A percentile compares a stretch with the other conserved stretches of the same genome.
phyloP scores from a whole-genome alignment of 768 basidiomycete species.

The Boletus rubescentipes region DNA sequence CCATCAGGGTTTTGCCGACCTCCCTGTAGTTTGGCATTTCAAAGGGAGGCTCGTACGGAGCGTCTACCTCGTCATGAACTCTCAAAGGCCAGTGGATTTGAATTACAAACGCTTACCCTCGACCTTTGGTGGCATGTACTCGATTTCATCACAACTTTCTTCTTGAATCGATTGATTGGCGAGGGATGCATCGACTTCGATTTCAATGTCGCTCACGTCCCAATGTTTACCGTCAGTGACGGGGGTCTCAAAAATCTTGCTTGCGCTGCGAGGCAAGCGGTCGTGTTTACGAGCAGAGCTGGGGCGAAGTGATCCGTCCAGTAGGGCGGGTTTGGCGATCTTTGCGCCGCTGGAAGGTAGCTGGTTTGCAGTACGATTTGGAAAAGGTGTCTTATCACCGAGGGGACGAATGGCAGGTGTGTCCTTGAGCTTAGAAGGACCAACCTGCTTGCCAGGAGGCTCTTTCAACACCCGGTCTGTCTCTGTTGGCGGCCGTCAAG shows the following conservation, averaged over 20 bases:
- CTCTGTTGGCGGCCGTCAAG: slow-evolving; percentile 12
- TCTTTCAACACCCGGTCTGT: slow-evolving; percentile 22
- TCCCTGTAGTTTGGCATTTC: slow-evolving; percentile 50
- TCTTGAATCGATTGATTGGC: slow-evolving; percentile 27
- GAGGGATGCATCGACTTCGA: slow-evolving; percentile 28
- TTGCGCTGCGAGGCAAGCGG: slow-evolving; percentile 51
- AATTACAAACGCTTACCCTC: slow-evolving; percentile 37
- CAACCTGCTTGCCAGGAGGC: slow-evolving; percentile 26
- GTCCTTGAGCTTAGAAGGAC: slow-evolving; percentile 25
- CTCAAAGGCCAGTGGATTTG: background rate
- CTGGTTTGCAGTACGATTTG: slow-evolving; percentile 49
- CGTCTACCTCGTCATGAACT: slow-evolving; percentile 29
- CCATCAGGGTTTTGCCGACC: slow-evolving; percentile 38
- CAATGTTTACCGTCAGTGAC: slow-evolving; percentile 64
- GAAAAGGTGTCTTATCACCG: slow-evolving; percentile 74
- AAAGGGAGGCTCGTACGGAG: slow-evolving; percentile 45
- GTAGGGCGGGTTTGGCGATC: slow-evolving; percentile 37
- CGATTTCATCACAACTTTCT: slow-evolving; percentile 47
- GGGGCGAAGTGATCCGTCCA: slow-evolving; percentile 52
- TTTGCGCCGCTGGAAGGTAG: slow-evolving; percentile 38
- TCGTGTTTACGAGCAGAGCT: slow-evolving; percentile 68
- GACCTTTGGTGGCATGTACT: slow-evolving; percentile 56
- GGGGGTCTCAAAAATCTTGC: slow-evolving; percentile 64
- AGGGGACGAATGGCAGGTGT: slow-evolving; percentile 47
- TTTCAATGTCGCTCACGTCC: slow-evolving; percentile 66